Conservation (phyloP, 441 rosid genomes). For the Geranium incanum region DNA sequence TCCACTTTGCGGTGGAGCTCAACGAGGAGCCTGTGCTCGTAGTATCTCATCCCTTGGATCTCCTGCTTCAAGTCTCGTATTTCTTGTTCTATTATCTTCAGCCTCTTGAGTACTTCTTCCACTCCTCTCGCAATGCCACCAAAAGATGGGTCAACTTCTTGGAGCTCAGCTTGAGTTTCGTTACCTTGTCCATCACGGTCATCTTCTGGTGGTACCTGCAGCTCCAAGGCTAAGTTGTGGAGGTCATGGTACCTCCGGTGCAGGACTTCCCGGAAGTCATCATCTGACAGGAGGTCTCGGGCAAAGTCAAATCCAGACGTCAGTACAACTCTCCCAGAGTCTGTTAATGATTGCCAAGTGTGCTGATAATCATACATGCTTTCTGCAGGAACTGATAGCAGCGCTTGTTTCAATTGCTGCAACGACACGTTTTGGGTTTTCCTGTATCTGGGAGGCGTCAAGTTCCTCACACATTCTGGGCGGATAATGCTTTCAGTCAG, state of each 20-base stretch:
- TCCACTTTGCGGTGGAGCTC: conserved; percentile 84
- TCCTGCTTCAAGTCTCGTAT: conserved; percentile 89
- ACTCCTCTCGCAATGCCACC: conserved; percentile 85
- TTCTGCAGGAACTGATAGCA: conserved; percentile 81
- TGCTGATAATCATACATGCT: conserved; percentile 90
- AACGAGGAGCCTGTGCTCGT: conserved; percentile 72
- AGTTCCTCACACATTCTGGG: conserved; percentile 67
- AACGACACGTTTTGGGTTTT: conserved; percentile 54
- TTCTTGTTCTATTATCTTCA: conserved; percentile 91
- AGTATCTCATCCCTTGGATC: conserved; percentile 87
- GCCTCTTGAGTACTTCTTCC: conserved; percentile 73
- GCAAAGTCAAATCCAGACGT: conserved; percentile 72
- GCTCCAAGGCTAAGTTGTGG: conserved; percentile 72
- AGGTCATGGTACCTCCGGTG: conserved; percentile 78
- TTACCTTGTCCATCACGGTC: conserved; percentile 26
- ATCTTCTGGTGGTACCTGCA: conserved; percentile 62
- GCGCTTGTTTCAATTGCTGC: conserved; percentile 67
- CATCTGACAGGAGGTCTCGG: conserved; percentile 80
- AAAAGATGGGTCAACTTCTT: conserved; percentile 65
- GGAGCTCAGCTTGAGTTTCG: conserved; percentile 32
- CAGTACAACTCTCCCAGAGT: conserved; percentile 54
- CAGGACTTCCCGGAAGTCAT: conserved; percentile 82
- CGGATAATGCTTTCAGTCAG: conserved; percentile 67
- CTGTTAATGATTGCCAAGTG: conserved; percentile 66
- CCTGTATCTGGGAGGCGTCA: conserved; percentile 73